phyloP scores from a whole-genome alignment of 2,329 filamentous ascomycete genomes.

The Calonectria pseudoreteaudii region DNA sequence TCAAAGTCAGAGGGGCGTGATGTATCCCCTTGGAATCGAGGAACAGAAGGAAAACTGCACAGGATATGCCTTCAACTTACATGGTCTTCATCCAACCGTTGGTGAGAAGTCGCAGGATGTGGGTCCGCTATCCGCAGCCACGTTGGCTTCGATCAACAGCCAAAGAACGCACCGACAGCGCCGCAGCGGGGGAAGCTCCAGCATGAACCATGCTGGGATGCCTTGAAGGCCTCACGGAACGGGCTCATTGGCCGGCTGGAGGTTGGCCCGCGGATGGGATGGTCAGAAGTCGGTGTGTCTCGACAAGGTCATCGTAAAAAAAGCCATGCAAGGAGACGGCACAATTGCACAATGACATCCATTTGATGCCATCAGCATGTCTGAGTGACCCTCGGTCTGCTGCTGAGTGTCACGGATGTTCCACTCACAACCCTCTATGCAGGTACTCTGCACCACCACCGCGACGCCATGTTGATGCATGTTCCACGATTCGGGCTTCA shows the following conservation, averaged over 20 bases:
- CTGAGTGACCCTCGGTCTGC: not conserved
- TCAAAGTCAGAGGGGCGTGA: not conserved
- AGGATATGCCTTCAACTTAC: not conserved
- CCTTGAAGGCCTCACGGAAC: not conserved
- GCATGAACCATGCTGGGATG: not conserved
- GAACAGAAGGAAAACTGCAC: not conserved
- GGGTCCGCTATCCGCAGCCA: not conserved
- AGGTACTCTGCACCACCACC: not conserved
- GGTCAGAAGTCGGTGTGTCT: conserved; percentile 1
- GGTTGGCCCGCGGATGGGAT: not conserved
- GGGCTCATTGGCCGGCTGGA: not conserved
- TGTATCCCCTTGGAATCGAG: not conserved
- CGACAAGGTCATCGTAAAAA: not conserved
- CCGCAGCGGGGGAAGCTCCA: not conserved
- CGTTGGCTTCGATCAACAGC: not conserved
- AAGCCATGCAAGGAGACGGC: conserved; percentile 2
- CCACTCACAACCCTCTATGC: not conserved
- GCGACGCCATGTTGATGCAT: not conserved
- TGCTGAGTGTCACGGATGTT: not conserved
- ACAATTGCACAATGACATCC: not conserved
- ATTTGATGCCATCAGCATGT: not conserved
- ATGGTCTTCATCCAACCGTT: not conserved
- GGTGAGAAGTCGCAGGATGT: not conserved
- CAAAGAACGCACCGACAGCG: not conserved
- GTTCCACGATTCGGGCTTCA: conserved; percentile 6